phyloP scores from a whole-genome alignment of 805 yeast genomes.

The Yarrowia divulgata region DNA sequence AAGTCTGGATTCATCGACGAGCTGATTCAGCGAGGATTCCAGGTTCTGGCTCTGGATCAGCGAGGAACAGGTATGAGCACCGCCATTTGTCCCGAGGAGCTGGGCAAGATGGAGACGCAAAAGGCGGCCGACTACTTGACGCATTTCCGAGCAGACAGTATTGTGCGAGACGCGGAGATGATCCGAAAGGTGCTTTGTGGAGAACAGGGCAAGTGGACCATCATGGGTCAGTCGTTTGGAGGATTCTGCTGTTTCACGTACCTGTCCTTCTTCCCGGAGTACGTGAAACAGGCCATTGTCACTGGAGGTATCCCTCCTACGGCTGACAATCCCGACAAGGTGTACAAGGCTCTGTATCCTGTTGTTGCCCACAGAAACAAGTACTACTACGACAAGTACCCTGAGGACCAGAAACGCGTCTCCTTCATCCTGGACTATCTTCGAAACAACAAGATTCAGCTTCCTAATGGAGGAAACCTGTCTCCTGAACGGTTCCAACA shows the following conservation, averaged over 20 bases:
- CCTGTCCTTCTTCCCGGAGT: slow-evolving; percentile 55
- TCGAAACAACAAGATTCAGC: slow-evolving; percentile 44
- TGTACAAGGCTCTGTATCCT: slow-evolving; percentile 57
- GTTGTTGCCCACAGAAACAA: slow-evolving; percentile 58
- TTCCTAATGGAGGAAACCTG: slow-evolving; percentile 62
- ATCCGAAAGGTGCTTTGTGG: slow-evolving; percentile 53
- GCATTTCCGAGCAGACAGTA: slow-evolving; percentile 59
- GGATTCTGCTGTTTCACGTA: slow-evolving; percentile 62
- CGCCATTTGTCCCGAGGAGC: slow-evolving; percentile 53
- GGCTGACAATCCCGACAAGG: slow-evolving; percentile 55
- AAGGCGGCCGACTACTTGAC: slow-evolving; percentile 54
- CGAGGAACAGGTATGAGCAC: slow-evolving; percentile 67
- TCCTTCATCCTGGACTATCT: slow-evolving; percentile 43
- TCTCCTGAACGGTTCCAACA: slow-evolving; percentile 62
- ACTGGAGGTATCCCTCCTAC: slow-evolving; percentile 70
- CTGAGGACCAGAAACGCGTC: slow-evolving; percentile 56
- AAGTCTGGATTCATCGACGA: slow-evolving; percentile 53
- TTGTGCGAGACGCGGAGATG: slow-evolving; percentile 56
- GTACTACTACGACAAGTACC: slow-evolving; percentile 59
- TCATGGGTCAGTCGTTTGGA: slow-evolving; percentile 64
- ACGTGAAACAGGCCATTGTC: slow-evolving; percentile 56
- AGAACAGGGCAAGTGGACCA: slow-evolving; percentile 56
- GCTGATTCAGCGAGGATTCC: slow-evolving; percentile 54
- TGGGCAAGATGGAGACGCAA: slow-evolving; percentile 42
- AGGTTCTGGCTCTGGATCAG: slow-evolving; percentile 60